These are phyloP conservation scores for Biscogniauxia sp. DNA, from an alignment of 2,329 filamentous ascomycete species.

Conservation along the genomic window DNA sequence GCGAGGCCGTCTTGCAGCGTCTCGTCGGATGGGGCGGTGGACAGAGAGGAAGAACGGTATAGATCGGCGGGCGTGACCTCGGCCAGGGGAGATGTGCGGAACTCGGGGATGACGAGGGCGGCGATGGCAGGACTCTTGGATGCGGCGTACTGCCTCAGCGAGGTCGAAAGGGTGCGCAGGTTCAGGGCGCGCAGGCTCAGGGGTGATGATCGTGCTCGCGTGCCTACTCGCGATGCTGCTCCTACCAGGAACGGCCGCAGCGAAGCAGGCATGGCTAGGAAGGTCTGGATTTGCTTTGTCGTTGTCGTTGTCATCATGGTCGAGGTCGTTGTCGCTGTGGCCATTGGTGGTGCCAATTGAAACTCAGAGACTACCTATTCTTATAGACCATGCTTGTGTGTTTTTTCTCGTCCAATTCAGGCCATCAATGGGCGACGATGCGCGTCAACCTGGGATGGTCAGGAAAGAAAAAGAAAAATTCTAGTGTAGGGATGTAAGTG, in stretches of 20 bases:
- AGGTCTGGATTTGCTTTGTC: conserved; percentile 19
- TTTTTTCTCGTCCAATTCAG: too few species aligned
- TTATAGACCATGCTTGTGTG: too few species aligned
- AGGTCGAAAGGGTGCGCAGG: conserved; percentile 10
- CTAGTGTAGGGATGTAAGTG: too few species aligned
- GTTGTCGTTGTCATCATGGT: conserved; percentile 9
- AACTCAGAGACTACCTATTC: background rate
- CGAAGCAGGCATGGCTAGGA: conserved; percentile 28
- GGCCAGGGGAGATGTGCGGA: conserved; percentile 17
- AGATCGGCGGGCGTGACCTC: conserved; percentile 32
- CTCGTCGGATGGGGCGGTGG: conserved; percentile 15
- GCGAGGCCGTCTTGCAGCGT: conserved; percentile 24
- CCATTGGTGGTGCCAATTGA: conserved; percentile 11
- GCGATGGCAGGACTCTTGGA: conserved; percentile 23
- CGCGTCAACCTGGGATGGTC: background rate
- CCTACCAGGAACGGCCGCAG: conserved; percentile 25
- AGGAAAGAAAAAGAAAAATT: background rate
- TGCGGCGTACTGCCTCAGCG: conserved; percentile 1
- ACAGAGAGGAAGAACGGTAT: conserved; percentile 28
- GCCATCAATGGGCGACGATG: too few species aligned
- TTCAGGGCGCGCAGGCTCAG: background rate
- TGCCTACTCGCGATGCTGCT: conserved; percentile 11
- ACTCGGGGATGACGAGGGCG: conserved; percentile 30
- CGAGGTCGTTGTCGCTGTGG: conserved; percentile 9
- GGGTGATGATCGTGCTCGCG: conserved; percentile 10